A percentile compares a stretch with the other conserved stretches of the same genome.
These are phyloP conservation scores for Tylopilus subfusipes DNA, from an alignment of 768 basidiomycete species.

Conservation along the genomic window DNA sequence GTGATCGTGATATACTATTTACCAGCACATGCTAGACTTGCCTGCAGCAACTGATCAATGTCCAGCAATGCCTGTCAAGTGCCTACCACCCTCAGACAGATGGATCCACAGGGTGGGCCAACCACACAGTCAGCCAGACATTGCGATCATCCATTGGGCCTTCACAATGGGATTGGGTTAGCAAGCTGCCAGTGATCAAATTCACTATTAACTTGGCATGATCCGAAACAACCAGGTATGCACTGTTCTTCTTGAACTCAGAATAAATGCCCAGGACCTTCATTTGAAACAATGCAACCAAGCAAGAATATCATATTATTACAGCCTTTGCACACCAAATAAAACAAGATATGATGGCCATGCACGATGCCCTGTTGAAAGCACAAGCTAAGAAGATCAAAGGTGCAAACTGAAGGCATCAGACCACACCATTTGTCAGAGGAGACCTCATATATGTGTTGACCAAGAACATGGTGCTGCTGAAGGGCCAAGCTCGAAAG, in stretches of 20 bases:
- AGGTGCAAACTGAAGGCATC: too few species aligned
- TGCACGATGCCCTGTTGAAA: slow-evolving; percentile 24
- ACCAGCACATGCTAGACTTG: neutral
- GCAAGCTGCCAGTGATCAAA: slow-evolving; percentile 5
- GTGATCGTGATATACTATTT: slow-evolving; percentile 26
- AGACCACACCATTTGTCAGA: too few species aligned
- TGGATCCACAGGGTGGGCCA: neutral
- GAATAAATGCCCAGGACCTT: slow-evolving; percentile 9
- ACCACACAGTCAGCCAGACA: neutral
- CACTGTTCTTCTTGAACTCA: slow-evolving; percentile 14
- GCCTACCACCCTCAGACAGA: neutral
- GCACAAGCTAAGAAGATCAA: too few species aligned
- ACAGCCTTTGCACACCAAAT: slow-evolving; percentile 23
- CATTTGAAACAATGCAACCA: slow-evolving; percentile 15
- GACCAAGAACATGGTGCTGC: neutral
- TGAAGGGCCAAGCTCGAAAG: neutral
- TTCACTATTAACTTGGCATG: slow-evolving; percentile 21
- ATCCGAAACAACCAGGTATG: slow-evolving; percentile 20
- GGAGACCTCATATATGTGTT: too few species aligned
- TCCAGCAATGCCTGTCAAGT: neutral
- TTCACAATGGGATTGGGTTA: slow-evolving; percentile 14
- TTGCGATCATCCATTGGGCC: neutral
- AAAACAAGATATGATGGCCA: slow-evolving; percentile 29
- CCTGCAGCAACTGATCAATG: neutral
- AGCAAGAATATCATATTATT: slow-evolving; percentile 26